phyloP scores from a whole-genome alignment of 2,329 filamentous ascomycete species.

The Capronia epimyces region DNA sequence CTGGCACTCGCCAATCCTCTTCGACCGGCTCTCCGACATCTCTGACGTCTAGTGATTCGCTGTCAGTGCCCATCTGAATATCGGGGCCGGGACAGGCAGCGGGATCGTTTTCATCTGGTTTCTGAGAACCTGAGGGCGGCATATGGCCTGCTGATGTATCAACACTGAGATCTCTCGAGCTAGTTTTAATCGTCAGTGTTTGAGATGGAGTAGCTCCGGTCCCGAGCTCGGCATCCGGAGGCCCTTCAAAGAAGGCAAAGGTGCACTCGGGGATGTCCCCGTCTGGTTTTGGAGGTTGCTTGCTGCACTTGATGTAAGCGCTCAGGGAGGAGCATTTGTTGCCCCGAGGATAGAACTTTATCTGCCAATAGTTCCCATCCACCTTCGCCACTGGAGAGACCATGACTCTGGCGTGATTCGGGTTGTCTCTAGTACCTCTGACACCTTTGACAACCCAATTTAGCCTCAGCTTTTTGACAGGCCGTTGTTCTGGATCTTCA shows the following conservation, averaged over 20 bases:
- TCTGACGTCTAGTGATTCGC: neutral
- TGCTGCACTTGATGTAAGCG: slow-evolving; percentile 58
- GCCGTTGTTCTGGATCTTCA: slow-evolving; percentile 54
- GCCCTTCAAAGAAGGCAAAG: slow-evolving; percentile 39
- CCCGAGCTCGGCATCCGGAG: slow-evolving; percentile 35
- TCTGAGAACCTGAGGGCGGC: neutral
- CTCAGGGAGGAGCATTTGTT: slow-evolving; percentile 56
- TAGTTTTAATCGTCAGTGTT: slow-evolving; percentile 10
- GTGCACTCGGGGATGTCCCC: slow-evolving; percentile 36
- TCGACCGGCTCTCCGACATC: slow-evolving; percentile 8
- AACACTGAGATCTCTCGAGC: slow-evolving; percentile 5
- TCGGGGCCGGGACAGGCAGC: slow-evolving; percentile 1
- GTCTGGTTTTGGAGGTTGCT: slow-evolving; percentile 41
- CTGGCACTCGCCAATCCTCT: slow-evolving; percentile 47
- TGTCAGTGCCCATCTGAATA: neutral
- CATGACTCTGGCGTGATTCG: slow-evolving; percentile 55
- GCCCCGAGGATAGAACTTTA: slow-evolving; percentile 60
- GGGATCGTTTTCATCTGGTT: slow-evolving; percentile 6
- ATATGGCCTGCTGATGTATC: neutral
- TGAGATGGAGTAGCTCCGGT: slow-evolving; percentile 27
- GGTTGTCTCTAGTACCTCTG: slow-evolving; percentile 56
- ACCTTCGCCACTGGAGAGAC: slow-evolving; percentile 52
- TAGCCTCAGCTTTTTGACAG: slow-evolving; percentile 51
- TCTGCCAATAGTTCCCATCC: slow-evolving; percentile 59
- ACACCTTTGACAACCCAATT: slow-evolving; percentile 56